phyloP scores from a whole-genome alignment of 495 filamentous ascomycete genomes.

The Xylaria grammica region DNA sequence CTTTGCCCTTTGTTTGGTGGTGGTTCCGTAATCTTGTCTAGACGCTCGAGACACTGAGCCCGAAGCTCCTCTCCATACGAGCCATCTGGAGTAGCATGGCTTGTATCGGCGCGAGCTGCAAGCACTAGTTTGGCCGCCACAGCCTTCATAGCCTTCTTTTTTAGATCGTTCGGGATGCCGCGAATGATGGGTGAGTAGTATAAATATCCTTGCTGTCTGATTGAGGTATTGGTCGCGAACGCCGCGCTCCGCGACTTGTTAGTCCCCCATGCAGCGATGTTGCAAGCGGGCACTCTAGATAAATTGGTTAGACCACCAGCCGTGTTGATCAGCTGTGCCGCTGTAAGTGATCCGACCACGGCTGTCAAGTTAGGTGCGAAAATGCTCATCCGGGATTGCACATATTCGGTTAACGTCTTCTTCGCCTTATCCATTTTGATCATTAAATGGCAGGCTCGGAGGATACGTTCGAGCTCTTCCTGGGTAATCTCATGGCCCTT shows the following conservation, averaged over 20 bases:
- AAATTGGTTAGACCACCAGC: conserved; percentile 87
- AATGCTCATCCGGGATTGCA: conserved; percentile 95
- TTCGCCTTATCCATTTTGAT: conserved; percentile 87
- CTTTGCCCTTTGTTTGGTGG: conserved; percentile 86
- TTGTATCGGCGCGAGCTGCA: conserved; percentile 84
- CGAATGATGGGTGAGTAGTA: conserved; percentile 89
- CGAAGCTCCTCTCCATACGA: conserved; percentile 84
- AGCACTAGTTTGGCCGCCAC: conserved; percentile 92
- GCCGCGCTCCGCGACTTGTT: conserved; percentile 83
- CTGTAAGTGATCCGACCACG: conserved; percentile 91
- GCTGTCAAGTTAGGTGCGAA: conserved; percentile 96
- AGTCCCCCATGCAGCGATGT: conserved; percentile 85
- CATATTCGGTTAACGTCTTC: conserved; percentile 85
- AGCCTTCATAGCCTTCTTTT: conserved; percentile 94
- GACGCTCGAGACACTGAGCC: conserved; percentile 77
- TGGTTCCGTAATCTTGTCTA: conserved; percentile 96
- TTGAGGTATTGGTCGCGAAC: conserved; percentile 91
- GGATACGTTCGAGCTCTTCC: conserved; percentile 73
- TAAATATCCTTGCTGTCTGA: conserved; percentile 91
- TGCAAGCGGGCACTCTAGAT: conserved; percentile 91
- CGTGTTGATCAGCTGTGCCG: conserved; percentile 93
- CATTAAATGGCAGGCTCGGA: conserved; percentile 84
- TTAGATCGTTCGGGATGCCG: conserved; percentile 81
- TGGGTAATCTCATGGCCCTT: conserved; percentile 77
- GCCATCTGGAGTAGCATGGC: conserved; percentile 83